These are phyloP conservation scores for Boletus speciosus DNA, from an alignment of 768 basidiomycete genomes.

Conservation along the genomic window DNA sequence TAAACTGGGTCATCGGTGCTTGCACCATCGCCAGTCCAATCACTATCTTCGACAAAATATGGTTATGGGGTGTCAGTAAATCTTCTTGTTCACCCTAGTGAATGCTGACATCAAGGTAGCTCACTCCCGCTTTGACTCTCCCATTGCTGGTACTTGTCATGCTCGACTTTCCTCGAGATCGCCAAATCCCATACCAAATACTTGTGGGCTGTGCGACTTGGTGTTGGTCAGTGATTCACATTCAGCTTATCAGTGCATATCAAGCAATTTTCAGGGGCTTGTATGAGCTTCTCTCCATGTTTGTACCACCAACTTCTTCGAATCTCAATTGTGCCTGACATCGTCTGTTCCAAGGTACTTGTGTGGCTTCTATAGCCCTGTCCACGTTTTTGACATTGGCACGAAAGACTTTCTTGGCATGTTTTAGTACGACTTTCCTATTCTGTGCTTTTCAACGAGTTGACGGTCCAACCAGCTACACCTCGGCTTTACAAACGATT, in stretches of 20 bases:
- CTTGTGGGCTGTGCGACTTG: constrained; percentile 56
- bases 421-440: constrained; percentile 30
- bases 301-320: constrained; percentile 6
- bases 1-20: constrained; percentile 66
- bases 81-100: constrained; percentile 12
- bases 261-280: constrained; percentile 42
- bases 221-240: constrained; percentile 48
- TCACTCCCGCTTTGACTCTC: constrained; percentile 58
- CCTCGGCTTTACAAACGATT: constrained; percentile 48
- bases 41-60: constrained; percentile 53
- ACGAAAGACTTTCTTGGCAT: constrained; percentile 38
- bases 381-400: constrained; percentile 40
- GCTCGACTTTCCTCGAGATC: constrained; percentile 69
- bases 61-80: constrained; percentile 50
- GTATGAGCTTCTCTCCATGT: constrained; percentile 55
- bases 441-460: background rate
- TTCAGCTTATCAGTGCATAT: background rate
- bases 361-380: constrained; percentile 40
- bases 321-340: constrained; percentile 9
- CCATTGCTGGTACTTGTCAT: constrained; percentile 64
- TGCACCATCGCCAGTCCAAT: constrained; percentile 46
- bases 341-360: constrained; percentile 31
- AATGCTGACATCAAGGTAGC: constrained; percentile 27
- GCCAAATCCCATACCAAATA: constrained; percentile 57
- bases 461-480: constrained; percentile 22